phyloP scores from a whole-genome alignment of 2,329 filamentous ascomycete genomes.

The Pseudocercospora macadamiae region DNA sequence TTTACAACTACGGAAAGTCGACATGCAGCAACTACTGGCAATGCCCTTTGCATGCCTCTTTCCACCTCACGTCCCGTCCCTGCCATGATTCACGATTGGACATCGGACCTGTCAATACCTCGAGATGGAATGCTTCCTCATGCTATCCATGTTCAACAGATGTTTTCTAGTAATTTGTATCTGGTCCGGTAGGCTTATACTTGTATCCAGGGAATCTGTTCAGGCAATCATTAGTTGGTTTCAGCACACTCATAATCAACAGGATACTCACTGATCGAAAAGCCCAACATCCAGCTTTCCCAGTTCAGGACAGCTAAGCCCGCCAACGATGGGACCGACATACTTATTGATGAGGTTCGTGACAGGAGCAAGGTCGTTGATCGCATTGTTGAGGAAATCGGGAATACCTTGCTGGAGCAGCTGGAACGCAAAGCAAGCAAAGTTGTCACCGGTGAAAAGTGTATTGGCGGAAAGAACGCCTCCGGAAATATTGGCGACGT shows the following conservation, averaged over 20 bases:
- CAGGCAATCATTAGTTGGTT: neutral
- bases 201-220: conserved; percentile 28
- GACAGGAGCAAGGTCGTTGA: conserved; percentile 22
- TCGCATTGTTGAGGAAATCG: conserved; percentile 23
- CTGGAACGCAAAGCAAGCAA: conserved; percentile 28
- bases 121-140: too few species aligned
- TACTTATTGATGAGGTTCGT: conserved; percentile 27
- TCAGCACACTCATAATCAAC: neutral
- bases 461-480: conserved; percentile 45
- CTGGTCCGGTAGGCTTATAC: conserved; percentile 30
- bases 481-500: conserved; percentile 41
- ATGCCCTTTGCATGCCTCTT: too few species aligned
- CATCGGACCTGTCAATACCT: too few species aligned
- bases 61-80: too few species aligned
- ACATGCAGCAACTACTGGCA: too few species aligned
- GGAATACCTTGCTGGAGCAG: conserved; percentile 40
- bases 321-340: conserved; percentile 24
- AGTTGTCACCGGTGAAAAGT: conserved; percentile 22
- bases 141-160: too few species aligned
- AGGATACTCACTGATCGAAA: conserved; percentile 22
- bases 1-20: too few species aligned
- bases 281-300: conserved; percentile 23
- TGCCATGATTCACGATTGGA: too few species aligned
- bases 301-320: conserved; percentile 27
- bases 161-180: conserved; percentile 30